phyloP scores from a whole-genome alignment of 2,329 filamentous ascomycete genomes.

The Fusarium nodosum region DNA sequence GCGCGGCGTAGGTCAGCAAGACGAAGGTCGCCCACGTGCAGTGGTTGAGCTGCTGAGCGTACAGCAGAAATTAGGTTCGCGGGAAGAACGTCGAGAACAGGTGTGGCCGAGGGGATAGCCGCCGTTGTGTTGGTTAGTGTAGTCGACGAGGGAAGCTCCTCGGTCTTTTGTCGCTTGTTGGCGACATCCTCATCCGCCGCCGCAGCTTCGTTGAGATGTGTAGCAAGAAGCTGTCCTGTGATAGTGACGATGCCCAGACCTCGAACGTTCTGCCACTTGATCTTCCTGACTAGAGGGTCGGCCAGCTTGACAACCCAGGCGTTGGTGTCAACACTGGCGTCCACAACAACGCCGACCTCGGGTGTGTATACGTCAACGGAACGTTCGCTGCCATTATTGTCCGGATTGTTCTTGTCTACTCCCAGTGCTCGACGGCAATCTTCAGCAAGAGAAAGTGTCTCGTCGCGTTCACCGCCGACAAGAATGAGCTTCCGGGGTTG shows the following conservation, averaged over 20 bases:
- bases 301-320: constrained; percentile 96
- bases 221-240: constrained; percentile 74
- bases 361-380: constrained; percentile 86
- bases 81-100: constrained; percentile 68
- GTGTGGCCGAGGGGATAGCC: constrained; percentile 54
- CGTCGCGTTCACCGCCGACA: constrained; percentile 82
- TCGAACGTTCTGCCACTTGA: constrained; percentile 95
- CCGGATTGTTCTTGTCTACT: constrained; percentile 19
- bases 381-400: constrained; percentile 58
- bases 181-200: constrained; percentile 60
- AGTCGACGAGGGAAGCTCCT: constrained; percentile 49
- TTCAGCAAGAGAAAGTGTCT: constrained; percentile 82
- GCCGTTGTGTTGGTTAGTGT: constrained; percentile 45
- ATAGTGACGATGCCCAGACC: constrained; percentile 93
- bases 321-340: constrained; percentile 97
- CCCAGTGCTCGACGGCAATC: constrained; percentile 79
- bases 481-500: constrained; percentile 94
- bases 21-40: constrained; percentile 93
- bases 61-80: constrained; percentile 76
- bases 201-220: constrained; percentile 56
- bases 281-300: constrained; percentile 83
- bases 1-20: constrained; percentile 88
- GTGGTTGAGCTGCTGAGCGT: constrained; percentile 82
- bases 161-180: constrained; percentile 66
- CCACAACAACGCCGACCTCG: constrained; percentile 76